Percentiles rank a stretch among this genome's conserved stretches.
phyloP scores from a whole-genome alignment of 2,329 filamentous ascomycete species.

The Coniochaeta sp. region DNA sequence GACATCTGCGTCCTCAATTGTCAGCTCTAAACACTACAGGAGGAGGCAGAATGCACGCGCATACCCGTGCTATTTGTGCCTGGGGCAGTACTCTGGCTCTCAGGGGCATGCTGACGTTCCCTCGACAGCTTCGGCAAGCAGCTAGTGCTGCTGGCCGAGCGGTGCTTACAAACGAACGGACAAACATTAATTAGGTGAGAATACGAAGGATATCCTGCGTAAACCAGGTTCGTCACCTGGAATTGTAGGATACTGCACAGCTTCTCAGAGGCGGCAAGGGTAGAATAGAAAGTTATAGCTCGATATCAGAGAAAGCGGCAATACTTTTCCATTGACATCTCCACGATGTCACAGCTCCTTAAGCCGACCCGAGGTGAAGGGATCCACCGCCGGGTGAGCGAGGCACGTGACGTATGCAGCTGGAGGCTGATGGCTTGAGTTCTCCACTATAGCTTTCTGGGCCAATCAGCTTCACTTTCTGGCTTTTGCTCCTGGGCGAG shows the following conservation, averaged over 20 bases:
- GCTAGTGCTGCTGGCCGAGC: conserved; percentile 44
- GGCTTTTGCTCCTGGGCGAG: neutral
- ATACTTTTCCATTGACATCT: conserved; percentile 3
- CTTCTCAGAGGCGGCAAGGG: conserved; percentile 1
- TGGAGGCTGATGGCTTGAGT: no score
- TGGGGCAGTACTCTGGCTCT: conserved; percentile 65
- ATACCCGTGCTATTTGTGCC: conserved; percentile 39
- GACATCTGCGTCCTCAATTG: conserved; percentile 22
- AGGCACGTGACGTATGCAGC: no score
- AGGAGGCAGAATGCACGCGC: conserved; percentile 6
- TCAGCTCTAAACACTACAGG: neutral
- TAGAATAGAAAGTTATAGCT: neutral
- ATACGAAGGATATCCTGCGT: neutral
- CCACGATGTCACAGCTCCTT: neutral
- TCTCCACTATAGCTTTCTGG: neutral
- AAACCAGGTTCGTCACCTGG: neutral
- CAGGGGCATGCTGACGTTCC: conserved; percentile 62
- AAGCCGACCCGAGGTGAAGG: neutral
- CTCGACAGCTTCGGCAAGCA: conserved; percentile 33
- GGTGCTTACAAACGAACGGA: conserved; percentile 44
- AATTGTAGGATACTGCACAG: conserved; percentile 1
- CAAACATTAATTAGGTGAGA: conserved; percentile 45
- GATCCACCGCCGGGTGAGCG: neutral
- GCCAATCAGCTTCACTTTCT: neutral
- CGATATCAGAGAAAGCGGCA: neutral